Base-by-base conservation (phyloP, 257 asterid species). In the Sherardia arvensis region DNA sequence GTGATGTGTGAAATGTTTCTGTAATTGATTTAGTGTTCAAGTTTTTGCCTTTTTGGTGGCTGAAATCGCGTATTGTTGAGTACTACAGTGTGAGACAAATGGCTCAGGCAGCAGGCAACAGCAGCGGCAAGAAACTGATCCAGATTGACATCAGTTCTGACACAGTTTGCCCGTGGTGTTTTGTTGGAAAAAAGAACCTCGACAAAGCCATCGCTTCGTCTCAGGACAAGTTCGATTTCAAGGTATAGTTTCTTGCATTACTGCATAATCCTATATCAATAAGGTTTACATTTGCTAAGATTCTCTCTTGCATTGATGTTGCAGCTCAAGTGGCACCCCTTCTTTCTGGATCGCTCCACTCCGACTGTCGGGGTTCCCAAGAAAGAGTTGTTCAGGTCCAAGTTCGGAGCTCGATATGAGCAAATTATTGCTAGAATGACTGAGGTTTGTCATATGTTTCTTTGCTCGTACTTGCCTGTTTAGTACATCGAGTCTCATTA, bases 121-220 rank as follows among this genome's bases (percentile, higher is more conserved):
- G 51, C 51, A 43, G 51, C 7, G 83, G 64, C 0, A 90, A 84
- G 82, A 90, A 80, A 75, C 77, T 77, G 60, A 64, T 90, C 58
- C 78, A 61, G 45, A 79, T 90, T 53, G 97, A 90, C 61, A 68
- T 84, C 33, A 81, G 80, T 25, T 66, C 84, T 20, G 97, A 90
- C 74, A 85, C 83, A 0, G 96, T 90, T 32, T 90, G 97, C 67
- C 97, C 97, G 7, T 90, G 97, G 97, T 90, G 97, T 68, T 90
- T 72, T 74, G 95, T 90, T 61, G 97, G 96, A 53, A 87, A 90
- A 71, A 82, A 64, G 77, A 83, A 85, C 76, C 80, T 90, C 48
- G 95, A 90, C 69, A 85, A 78, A 74, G 97, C 96, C 34, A 83
- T 87, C 56, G 86, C 85, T 32, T 80, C 82, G 12, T 77, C 84